Base-by-base conservation (phyloP, 345 rosid genomes). In the Angophora floribunda region DNA sequence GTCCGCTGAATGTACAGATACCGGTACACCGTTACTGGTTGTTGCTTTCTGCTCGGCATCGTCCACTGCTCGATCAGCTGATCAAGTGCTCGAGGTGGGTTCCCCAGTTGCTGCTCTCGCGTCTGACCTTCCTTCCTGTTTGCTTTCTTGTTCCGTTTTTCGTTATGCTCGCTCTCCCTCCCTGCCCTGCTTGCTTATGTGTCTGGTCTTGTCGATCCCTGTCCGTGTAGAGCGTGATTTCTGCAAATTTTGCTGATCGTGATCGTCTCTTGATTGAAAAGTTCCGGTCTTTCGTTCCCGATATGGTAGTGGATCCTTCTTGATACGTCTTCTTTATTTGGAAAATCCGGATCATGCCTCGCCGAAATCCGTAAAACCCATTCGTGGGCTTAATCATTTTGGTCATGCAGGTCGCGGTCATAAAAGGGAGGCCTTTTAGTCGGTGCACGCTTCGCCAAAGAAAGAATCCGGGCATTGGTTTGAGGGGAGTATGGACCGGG, bases 401-500 rank as follows among this genome's bases (percentile, higher is more conserved):
- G 49, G 28, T 75, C 10, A 19, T 75, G 49, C 84, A 75, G 84
- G 84, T 41, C 84, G 80, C 24, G 1, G 80, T 70, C 80, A 2
- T 32, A 70, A 70, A 32, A 32, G 16, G 45, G 80, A 70, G 80
- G 80, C 45, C 4, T 70, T 9, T 7, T 70, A 19, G 84, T 41
- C 26, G 1, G 14, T 45, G 49, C 47, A 3, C 49, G 84, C 49
- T 75, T 75, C 41, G 84, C 84, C 49, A 1, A 41, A 44, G 82
- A 36, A 85, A 85, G 61, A 36, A 17, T 51, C 53, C 13, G 41
- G 52, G n/a, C 36, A 41, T 30, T 86, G 32, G 26, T 51, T 51
- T 26, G 87, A 47, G 53, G 52, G 3, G 59, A 30, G 16, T 32
- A 86, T 91, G 93, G 93, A 92, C 49, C 65, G 63, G 57, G 90